These are phyloP conservation scores for Globisporangium lucens DNA, from an alignment of 352 stramenopile genomes.

Conservation along the genomic window DNA sequence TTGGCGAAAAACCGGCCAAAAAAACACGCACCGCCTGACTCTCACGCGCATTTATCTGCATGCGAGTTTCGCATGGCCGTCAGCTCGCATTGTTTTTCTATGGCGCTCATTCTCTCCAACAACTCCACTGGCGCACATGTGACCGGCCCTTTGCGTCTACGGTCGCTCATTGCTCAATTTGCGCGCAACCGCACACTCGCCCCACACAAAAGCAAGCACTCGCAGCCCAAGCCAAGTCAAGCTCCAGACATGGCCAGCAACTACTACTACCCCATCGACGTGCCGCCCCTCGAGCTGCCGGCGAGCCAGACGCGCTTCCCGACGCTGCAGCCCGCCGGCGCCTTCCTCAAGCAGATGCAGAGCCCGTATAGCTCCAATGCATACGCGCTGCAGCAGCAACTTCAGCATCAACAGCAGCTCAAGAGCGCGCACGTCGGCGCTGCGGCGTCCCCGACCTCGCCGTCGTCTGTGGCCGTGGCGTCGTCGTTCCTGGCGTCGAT, in stretches of 20 bases:
- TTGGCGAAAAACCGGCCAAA: background rate
- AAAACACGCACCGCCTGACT: background rate
- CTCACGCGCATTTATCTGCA: slow-evolving; percentile 1
- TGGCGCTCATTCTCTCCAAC: background rate
- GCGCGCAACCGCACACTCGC: background rate
- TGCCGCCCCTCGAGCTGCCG: slow-evolving; percentile 14
- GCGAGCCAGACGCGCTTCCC: slow-evolving; percentile 12
- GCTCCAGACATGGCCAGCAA: slow-evolving; percentile 3
- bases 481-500: slow-evolving; percentile 23
- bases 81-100: background rate
- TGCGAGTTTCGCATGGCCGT: background rate
- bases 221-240: background rate
- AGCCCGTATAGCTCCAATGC: background rate
- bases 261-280: slow-evolving; percentile 13
- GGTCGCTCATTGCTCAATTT: slow-evolving; percentile 15
- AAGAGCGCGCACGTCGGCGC: slow-evolving; percentile 1
- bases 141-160: background rate
- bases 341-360: slow-evolving; percentile 20
- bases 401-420: slow-evolving; percentile 1
- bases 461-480: slow-evolving; percentile 12
- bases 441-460: slow-evolving; percentile 12
- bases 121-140: background rate
- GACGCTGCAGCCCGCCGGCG: slow-evolving; percentile 18
- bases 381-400: background rate
- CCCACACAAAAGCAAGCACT: background rate